Percentiles rank a stretch among this genome's conserved stretches.
Evolutionary conservation across 495 filamentous ascomycete species (phyloP).

Genomic region (Penicillium canescens): DNA sequence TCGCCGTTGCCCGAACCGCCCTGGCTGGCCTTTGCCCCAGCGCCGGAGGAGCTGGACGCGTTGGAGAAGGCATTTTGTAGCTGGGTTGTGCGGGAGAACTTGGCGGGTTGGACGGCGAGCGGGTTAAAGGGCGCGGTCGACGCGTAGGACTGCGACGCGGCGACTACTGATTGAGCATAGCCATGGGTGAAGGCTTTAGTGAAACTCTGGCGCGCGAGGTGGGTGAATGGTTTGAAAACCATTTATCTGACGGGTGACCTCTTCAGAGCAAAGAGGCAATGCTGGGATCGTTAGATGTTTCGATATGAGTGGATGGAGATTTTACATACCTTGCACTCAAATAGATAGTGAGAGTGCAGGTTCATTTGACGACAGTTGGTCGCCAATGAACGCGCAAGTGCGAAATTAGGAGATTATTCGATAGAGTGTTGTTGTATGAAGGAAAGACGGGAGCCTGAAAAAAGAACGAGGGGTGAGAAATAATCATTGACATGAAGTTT

Average conservation of each 20-base stretch:
- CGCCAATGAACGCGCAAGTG: constrained; percentile 60
- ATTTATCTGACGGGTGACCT: constrained; percentile 66
- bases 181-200: constrained; percentile 95
- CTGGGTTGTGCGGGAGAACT: constrained; percentile 64
- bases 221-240: constrained; percentile 79
- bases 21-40: constrained; percentile 48
- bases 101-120: constrained; percentile 50
- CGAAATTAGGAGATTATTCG: constrained; percentile 6
- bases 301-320: neutral
- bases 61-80: constrained; percentile 75
- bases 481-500: constrained; percentile 27
- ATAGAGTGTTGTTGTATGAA: neutral
- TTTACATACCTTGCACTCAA: constrained; percentile 49
- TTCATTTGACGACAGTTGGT: constrained; percentile 62
- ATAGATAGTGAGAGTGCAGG: constrained; percentile 52
- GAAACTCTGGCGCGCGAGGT: constrained; percentile 95
- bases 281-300: constrained; percentile 19
- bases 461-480: constrained; percentile 5
- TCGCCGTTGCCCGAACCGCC: constrained; percentile 46
- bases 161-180: constrained; percentile 96
- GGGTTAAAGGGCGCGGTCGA: constrained; percentile 63
- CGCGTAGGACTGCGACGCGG: constrained; percentile 86
- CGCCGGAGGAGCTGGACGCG: constrained; percentile 44
- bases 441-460: constrained; percentile 9
- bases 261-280: constrained; percentile 52